Base-by-base conservation (phyloP, 352 stramenopile species). In the Discostella stelligera region DNA sequence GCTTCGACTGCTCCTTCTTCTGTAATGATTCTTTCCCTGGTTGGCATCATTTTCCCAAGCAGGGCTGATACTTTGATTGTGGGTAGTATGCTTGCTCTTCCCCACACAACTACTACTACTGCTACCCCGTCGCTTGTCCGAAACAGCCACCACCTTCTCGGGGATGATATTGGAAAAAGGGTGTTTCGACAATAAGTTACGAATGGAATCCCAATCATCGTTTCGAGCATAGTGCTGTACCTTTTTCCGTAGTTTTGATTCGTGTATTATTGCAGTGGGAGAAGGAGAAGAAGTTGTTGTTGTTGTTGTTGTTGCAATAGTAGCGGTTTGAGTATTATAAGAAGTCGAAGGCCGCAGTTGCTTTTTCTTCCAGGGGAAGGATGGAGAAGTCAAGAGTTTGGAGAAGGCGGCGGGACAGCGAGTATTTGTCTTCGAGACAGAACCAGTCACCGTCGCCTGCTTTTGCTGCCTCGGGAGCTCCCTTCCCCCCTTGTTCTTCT, bases 111-210 rank as follows among this genome's bases (percentile, higher is more conserved):
- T 44, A 10, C 37, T 14, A 44, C 37, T 14, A 44, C 7, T 14
- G 11, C 37, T 44, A 44, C 7, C 37, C 37, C 37, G 37, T 44
- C 37, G 37, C 27, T 32, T 32, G 2, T 5, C 5, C 27, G 27
- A 32, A 44, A 14, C 37, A 44, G 4, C 37, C 2, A 44, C 3
- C 46, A 53, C n/a, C 49, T 56, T 30, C 20, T 56, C 49, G 4
- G 20, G 49, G 14, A 14, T 65, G 32, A 70, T 30, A 18, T 73
- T 56, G 13, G 63, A 49, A 55, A 80, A 80, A 25, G 69, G 56
- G 66, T 71, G 52, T 16, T 53, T 52, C 2, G 55, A 25, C 54
- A 80, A 70, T 32, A 80, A 66, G 14, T 74, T 74, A 4, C 72
- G 58, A 20, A 74, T 66, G 61, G 25, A 5, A 6, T 66, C 50